Conservation (phyloP, 495 filamentous ascomycete species). For the Penicillium subrubescens region DNA sequence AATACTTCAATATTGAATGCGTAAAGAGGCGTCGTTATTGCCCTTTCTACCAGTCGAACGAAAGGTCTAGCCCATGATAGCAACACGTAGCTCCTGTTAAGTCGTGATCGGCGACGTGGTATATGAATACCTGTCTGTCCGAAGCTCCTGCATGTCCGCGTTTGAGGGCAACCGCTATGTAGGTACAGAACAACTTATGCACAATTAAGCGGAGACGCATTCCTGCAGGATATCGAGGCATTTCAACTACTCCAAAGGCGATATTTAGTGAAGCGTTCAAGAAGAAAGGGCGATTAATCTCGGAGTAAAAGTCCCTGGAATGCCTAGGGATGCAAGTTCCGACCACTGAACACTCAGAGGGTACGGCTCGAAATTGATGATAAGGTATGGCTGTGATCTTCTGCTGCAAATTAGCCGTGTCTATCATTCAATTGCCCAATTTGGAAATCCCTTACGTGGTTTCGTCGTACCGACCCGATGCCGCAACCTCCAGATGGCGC, state of each 20-base stretch:
- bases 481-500: constrained; percentile 2
- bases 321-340: constrained; percentile 13
- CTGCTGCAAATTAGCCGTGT: constrained; percentile 18
- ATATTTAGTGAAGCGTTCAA: neutral
- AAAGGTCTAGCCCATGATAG: neutral
- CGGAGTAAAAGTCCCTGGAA: constrained; percentile 19
- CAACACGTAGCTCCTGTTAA: neutral
- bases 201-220: constrained; percentile 11
- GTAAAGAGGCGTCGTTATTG: neutral
- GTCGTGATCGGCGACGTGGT: constrained; percentile 20
- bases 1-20: neutral
- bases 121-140: constrained; percentile 10
- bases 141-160: constrained; percentile 14
- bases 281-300: neutral
- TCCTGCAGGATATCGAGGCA: constrained; percentile 8
- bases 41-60: neutral
- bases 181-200: neutral
- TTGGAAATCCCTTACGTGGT: constrained; percentile 29
- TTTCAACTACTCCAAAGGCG: neutral
- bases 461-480: constrained; percentile 21
- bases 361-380: constrained; percentile 3
- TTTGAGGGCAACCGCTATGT: constrained; percentile 10
- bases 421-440: constrained; percentile 20
- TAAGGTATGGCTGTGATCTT: constrained; percentile 20
- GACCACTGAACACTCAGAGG: constrained; percentile 7